phyloP scores from a whole-genome alignment of 768 basidiomycete genomes.

The Mycena rosella region DNA sequence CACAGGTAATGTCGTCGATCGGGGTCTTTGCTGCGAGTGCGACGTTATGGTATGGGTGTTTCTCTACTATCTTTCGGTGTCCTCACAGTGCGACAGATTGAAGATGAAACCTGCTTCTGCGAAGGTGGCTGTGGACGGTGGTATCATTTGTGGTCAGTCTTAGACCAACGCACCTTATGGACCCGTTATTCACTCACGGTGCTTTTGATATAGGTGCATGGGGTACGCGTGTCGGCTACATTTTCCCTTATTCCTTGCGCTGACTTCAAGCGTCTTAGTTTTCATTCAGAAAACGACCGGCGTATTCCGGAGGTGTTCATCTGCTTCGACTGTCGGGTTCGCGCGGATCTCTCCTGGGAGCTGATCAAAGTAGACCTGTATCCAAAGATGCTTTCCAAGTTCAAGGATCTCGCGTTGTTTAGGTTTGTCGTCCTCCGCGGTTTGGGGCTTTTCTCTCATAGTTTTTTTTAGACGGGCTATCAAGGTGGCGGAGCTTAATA shows the following conservation, averaged over 20 bases:
- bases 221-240: slow-evolving; percentile 42
- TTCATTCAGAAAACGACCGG: slow-evolving; percentile 68
- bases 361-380: slow-evolving; percentile 72
- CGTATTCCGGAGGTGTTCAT: slow-evolving; percentile 72
- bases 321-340: slow-evolving; percentile 84
- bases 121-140: slow-evolving; percentile 80
- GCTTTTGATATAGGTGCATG: slow-evolving; percentile 59
- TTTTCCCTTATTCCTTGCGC: slow-evolving; percentile 4
- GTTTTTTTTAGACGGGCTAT: slow-evolving; percentile 67
- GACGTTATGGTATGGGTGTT: slow-evolving; percentile 62
- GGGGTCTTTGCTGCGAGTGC: slow-evolving; percentile 76
- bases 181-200: too few species aligned
- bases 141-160: slow-evolving; percentile 80
- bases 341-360: slow-evolving; percentile 76
- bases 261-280: slow-evolving; percentile 53
- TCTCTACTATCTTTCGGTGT: neutral
- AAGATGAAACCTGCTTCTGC: slow-evolving; percentile 71
- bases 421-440: slow-evolving; percentile 56
- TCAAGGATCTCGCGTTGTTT: slow-evolving; percentile 77
- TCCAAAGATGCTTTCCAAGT: slow-evolving; percentile 70
- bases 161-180: too few species aligned
- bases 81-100: slow-evolving; percentile 53
- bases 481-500: slow-evolving; percentile 71
- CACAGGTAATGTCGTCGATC: slow-evolving; percentile 47
- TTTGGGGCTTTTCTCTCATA: slow-evolving; percentile 7